Evolutionary conservation across 2,329 filamentous ascomycete species (phyloP).

Genomic region (Chaetomium sp.): DNA sequence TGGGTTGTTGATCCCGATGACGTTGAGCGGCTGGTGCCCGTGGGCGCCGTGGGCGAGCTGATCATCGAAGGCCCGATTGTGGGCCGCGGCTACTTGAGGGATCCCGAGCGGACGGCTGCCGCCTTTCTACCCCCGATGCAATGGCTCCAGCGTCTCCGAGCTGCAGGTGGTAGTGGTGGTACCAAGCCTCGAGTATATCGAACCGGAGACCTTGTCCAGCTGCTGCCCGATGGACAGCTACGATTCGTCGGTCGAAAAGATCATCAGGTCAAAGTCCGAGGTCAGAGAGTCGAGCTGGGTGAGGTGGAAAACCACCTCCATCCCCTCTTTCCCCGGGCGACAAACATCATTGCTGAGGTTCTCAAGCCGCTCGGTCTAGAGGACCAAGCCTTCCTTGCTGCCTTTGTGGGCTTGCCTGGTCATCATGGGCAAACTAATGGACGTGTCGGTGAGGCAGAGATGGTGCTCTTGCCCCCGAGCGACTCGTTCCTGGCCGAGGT

Average conservation of each 20-base stretch:
- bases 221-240: background rate
- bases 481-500: conserved; percentile 3
- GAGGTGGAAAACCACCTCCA: background rate
- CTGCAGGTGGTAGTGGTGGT: conserved; percentile 5
- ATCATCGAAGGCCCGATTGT: conserved; percentile 7
- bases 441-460: conserved; percentile 3
- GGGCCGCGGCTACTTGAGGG: conserved; percentile 4
- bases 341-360: conserved; percentile 7
- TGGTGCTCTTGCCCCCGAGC: conserved; percentile 1
- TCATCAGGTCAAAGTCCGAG: conserved; percentile 2
- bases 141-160: conserved; percentile 6
- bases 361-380: conserved; percentile 2
- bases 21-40: conserved; percentile 5
- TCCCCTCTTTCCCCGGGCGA: conserved; percentile 4
- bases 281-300: conserved; percentile 4
- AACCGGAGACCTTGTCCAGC: conserved; percentile 5
- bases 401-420: conserved; percentile 1
- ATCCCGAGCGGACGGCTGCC: conserved; percentile 3
- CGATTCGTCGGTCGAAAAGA: conserved; percentile 8
- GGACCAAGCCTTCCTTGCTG: conserved; percentile 4
- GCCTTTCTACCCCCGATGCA: conserved; percentile 5
- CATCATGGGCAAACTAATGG: conserved; percentile 2
- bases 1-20: conserved; percentile 5
- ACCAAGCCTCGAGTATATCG: conserved; percentile 4
- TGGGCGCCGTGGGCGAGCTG: conserved; percentile 3